phyloP scores from a whole-genome alignment of 495 filamentous ascomycete species.

The Arthonia radiata region DNA sequence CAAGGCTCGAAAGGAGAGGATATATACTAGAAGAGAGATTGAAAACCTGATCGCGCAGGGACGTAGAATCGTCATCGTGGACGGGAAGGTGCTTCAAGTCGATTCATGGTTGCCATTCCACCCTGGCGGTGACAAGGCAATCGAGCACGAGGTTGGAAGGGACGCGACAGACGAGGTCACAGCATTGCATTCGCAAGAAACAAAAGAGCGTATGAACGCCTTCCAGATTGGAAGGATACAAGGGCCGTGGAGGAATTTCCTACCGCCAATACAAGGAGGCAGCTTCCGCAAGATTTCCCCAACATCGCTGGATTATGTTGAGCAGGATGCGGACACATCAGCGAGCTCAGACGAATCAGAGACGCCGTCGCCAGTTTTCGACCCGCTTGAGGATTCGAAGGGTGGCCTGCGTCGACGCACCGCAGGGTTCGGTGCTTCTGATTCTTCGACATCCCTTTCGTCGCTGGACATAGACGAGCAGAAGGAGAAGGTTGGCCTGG shows the following conservation, averaged over 20 bases:
- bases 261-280: conserved; percentile 83
- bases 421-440: conserved; percentile 13
- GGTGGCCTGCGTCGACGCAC: conserved; percentile 7
- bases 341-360: conserved; percentile 20
- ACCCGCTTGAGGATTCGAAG: conserved; percentile 12
- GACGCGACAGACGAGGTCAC: conserved; percentile 94
- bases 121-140: conserved; percentile 79
- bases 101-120: conserved; percentile 78
- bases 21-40: conserved; percentile 39
- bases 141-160: conserved; percentile 83
- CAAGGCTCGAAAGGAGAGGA: no score
- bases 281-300: conserved; percentile 30
- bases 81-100: conserved; percentile 58
- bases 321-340: conserved; percentile 14
- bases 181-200: conserved; percentile 61
- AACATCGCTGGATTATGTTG: conserved; percentile 15
- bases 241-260: conserved; percentile 67
- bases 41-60: conserved; percentile 76
- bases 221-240: conserved; percentile 71
- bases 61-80: conserved; percentile 54
- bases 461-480: conserved; percentile 13
- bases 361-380: conserved; percentile 42
- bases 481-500: no score
- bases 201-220: conserved; percentile 46
- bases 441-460: conserved; percentile 20